Conservation (phyloP, 306 rosid species). For the Prunus campanulata region DNA sequence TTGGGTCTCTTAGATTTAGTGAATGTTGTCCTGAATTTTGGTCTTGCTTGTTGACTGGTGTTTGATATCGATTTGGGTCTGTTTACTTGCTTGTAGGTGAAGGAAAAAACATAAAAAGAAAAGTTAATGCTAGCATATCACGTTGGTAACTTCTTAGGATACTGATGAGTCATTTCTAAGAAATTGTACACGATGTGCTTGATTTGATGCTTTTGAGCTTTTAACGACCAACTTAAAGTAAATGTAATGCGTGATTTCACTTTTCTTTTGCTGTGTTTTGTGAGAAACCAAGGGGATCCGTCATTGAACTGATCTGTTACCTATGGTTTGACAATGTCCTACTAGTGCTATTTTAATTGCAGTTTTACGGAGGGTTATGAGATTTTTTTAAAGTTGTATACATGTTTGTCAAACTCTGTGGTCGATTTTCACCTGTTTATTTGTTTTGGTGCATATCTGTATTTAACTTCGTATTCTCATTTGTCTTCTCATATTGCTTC, state of each 20-base stretch:
- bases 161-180: neutral
- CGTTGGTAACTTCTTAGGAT: neutral
- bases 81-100: neutral
- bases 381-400: neutral
- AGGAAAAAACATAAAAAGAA: neutral
- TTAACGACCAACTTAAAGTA: neutral
- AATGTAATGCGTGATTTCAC: neutral
- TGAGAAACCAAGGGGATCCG: neutral
- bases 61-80: neutral
- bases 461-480: neutral
- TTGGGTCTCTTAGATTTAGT: slow-evolving; percentile 12
- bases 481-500: slow-evolving; percentile 1
- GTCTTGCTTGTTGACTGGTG: neutral
- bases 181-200: neutral
- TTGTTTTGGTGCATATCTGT: neutral
- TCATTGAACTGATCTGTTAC: neutral
- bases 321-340: neutral
- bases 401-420: neutral
- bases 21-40: slow-evolving; percentile 9
- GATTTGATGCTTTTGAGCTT: neutral
- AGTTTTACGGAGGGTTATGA: neutral
- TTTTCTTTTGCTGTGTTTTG: neutral
- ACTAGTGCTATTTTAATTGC: neutral
- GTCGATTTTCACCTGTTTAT: neutral
- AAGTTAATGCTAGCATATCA: neutral